Conservation (phyloP, 2,329 filamentous ascomycete genomes). For the Byssothecium circinans region DNA sequence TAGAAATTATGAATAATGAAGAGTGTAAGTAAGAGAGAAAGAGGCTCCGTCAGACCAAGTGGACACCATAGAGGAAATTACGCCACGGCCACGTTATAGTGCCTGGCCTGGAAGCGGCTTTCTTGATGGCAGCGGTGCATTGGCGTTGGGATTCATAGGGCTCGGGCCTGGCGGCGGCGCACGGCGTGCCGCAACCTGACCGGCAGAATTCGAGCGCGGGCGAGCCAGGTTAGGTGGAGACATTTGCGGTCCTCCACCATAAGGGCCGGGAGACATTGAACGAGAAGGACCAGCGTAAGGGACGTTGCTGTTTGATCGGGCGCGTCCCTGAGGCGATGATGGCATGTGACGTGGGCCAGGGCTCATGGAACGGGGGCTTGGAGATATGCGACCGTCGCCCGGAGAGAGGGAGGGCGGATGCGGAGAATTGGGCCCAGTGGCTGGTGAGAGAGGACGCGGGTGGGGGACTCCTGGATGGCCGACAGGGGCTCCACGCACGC, state of each 20-base stretch:
- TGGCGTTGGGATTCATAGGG: constrained; percentile 39
- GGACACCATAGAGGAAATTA: constrained; percentile 13
- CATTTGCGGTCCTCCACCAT: constrained; percentile 40
- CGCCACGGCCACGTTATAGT: constrained; percentile 30
- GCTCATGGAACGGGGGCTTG: constrained; percentile 33
- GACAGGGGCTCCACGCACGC: constrained; percentile 36
- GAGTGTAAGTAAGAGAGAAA: background rate
- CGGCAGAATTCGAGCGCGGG: constrained; percentile 43
- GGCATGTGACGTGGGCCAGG: constrained; percentile 39
- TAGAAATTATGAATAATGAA: background rate
- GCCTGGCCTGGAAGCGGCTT: constrained; percentile 54
- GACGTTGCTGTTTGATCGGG: constrained; percentile 44
- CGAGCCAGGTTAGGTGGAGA: constrained; percentile 36
- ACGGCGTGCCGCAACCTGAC: constrained; percentile 33
- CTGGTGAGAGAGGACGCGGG: constrained; percentile 49
- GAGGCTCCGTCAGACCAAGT: background rate
- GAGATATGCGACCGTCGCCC: constrained; percentile 32
- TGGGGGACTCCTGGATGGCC: constrained; percentile 35
- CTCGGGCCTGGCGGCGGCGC: constrained; percentile 38
- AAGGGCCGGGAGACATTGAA: constrained; percentile 45
- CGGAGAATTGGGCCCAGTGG: constrained; percentile 53
- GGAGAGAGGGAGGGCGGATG: constrained; percentile 50
- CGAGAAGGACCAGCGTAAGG: constrained; percentile 39
- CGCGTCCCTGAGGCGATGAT: constrained; percentile 28
- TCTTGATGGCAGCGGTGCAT: constrained; percentile 39